Base-by-base conservation (phyloP, 1,139 yeast genomes). In the Yamadazyma spencermartinsiae region DNA sequence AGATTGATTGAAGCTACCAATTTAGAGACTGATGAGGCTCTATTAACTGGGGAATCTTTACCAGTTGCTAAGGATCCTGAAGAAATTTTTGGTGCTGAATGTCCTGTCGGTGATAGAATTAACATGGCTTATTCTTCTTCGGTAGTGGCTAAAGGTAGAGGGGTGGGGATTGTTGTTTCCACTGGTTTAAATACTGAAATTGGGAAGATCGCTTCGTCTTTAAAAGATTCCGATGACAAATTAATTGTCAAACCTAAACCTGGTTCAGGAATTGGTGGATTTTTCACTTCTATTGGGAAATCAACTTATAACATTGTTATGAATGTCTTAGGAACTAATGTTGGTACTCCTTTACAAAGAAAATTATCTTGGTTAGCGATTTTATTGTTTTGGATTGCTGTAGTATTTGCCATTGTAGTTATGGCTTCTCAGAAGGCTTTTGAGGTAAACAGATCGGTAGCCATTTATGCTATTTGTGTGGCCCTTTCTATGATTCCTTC, bases 401-500 rank as follows among this genome's bases (percentile, higher is more conserved):
- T 85, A 19, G 44, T 85, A 4, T 80, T 84, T 55, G 94, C 94
- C 3, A 80, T 86, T 41, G 77, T 86, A 34, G 92, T 84, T 5
- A 82, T 86, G 90, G 90, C 80, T 2, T 79, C 89, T n/a, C 90
- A 85, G 57, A 75, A 74, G 49, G 25, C 33, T 30, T 79, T 86
- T 63, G 55, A 62, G 27, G 92, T 85, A 23, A 76, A 75, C 44
- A 74, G 68, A 39, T 85, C 83, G 48, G 92, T 86, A 25, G 92
- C 90, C 17, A 81, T 85, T 39, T 86, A 86, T 55, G 94, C 95
- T 13, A 82, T 86, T 52, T 85, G 89, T 61, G 87, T 82, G 38
- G 92, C 92, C 2, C 68, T 85, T 36, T 80, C 92, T 3, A 84
- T 85, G 92, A 85, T 85, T 52, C 95, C 94, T 3, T 85, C 90